A percentile compares a stretch with the other conserved stretches of the same genome.
These are phyloP conservation scores for Penicillium roqueforti DNA, from an alignment of 495 filamentous ascomycete genomes.

Conservation along the genomic window DNA sequence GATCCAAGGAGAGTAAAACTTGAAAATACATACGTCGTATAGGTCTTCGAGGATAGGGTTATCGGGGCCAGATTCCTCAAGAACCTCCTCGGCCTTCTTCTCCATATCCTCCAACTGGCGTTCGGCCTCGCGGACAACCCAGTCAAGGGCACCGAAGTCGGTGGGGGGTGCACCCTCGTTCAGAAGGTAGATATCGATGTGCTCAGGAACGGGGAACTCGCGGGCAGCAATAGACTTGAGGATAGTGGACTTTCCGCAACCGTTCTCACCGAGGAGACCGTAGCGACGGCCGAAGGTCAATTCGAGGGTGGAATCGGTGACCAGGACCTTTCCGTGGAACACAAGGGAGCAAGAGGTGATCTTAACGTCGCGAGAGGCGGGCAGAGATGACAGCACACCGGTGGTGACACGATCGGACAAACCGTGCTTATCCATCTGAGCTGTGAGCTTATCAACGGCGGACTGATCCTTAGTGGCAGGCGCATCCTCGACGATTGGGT, in stretches of 20 bases:
- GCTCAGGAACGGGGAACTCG: constrained; percentile 93
- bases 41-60: constrained; percentile 87
- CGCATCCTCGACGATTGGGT: constrained; percentile 56
- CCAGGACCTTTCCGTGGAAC: constrained; percentile 95
- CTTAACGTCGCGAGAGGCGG: constrained; percentile 87
- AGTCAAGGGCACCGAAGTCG: constrained; percentile 87
- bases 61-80: constrained; percentile 89
- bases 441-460: constrained; percentile 71
- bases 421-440: constrained; percentile 94
- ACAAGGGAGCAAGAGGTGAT: constrained; percentile 88
- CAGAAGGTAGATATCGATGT: constrained; percentile 96
- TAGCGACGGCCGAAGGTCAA: constrained; percentile 91
- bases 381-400: constrained; percentile 84
- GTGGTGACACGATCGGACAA: constrained; percentile 97
- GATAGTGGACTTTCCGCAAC: constrained; percentile 95
- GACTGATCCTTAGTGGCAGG: constrained; percentile 66
- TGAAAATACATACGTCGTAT: constrained; percentile 71
- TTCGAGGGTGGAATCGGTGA: constrained; percentile 89
- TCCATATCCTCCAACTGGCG: constrained; percentile 88
- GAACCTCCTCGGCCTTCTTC: constrained; percentile 78
- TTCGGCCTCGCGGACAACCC: constrained; percentile 95
- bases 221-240: constrained; percentile 91
- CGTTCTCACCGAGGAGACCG: constrained; percentile 96
- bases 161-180: constrained; percentile 94
- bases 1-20: constrained; percentile 1